Conservation (phyloP, 805 yeast species). For the Clavispora carvajalis region DNA sequence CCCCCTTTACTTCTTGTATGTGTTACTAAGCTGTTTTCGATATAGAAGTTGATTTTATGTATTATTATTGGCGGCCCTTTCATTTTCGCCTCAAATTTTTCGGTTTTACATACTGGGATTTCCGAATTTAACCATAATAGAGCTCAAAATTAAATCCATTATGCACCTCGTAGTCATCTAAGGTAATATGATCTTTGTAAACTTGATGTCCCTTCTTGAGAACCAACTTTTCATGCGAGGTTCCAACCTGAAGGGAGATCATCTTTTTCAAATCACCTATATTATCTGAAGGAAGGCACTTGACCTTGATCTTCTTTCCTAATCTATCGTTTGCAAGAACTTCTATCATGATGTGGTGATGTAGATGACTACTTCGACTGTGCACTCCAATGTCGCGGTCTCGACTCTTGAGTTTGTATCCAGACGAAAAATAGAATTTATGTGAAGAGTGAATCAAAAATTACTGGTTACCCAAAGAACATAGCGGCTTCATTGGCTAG, state of each 20-base stretch:
- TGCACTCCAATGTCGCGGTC: not conserved
- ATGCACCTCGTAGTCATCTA: conserved; percentile 94
- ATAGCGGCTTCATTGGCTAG: no score
- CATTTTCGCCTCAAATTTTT: not conserved
- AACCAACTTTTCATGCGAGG: conserved; percentile 56
- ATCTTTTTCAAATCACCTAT: conserved; percentile 88
- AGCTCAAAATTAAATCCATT: conserved; percentile 84
- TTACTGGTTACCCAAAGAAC: no score
- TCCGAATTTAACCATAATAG: conserved; percentile 52
- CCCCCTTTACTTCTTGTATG: conserved; percentile 4
- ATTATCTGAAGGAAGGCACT: conserved; percentile 79
- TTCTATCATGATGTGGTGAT: conserved; percentile 29
- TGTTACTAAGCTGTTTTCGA: not conserved
- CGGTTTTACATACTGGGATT: no score
- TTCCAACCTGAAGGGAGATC: conserved; percentile 77
- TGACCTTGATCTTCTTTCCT: conserved; percentile 84
- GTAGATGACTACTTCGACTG: not conserved
- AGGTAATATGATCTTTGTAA: conserved; percentile 81
- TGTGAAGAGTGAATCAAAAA: no score
- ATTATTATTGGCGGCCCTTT: not conserved
- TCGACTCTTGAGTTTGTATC: no score
- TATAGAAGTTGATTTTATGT: not conserved
- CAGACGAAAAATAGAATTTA: no score
- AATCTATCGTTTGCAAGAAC: conserved; percentile 49
- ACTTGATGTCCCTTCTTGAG: conserved; percentile 82